Conservation (phyloP, 306 rosid genomes). For the Lathyrus tuberosus region DNA sequence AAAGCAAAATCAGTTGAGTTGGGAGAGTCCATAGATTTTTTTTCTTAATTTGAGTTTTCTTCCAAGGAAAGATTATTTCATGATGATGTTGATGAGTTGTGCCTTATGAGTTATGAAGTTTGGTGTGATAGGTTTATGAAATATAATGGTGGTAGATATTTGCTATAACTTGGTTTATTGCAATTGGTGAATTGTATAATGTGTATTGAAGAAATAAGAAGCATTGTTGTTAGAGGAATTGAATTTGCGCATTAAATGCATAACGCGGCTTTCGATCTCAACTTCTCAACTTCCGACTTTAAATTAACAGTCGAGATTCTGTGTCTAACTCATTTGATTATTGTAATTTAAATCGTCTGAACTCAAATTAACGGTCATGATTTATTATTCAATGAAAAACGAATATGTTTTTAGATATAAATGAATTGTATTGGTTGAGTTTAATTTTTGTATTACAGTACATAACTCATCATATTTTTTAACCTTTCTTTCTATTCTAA, state of each 20-base stretch:
- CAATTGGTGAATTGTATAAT: slow-evolving; percentile 9
- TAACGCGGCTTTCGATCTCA: no score
- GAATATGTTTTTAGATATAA: no score
- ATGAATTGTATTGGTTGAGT: no score
- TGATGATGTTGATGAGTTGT: neutral
- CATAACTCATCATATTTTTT: neutral
- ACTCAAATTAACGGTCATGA: no score
- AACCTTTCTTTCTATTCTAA: neutral
- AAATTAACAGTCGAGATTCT: no score
- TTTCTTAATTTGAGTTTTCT: neutral
- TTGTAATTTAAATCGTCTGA: no score
- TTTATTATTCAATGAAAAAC: no score
- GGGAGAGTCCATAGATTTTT: slow-evolving; percentile 48
- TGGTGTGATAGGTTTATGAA: slow-evolving; percentile 16
- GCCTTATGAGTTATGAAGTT: slow-evolving; percentile 26
- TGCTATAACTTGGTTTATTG: slow-evolving; percentile 32
- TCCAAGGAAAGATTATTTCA: neutral
- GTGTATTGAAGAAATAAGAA: slow-evolving; percentile 13
- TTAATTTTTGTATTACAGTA: neutral
- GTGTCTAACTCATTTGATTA: no score
- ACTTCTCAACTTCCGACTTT: no score
- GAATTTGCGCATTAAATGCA: no score
- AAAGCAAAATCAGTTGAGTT: slow-evolving; percentile 65
- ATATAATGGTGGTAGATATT: slow-evolving; percentile 40
- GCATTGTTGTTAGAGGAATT: neutral